Base-by-base conservation (phyloP, 768 basidiomycete genomes). In the Guyanaporus albipodus region DNA sequence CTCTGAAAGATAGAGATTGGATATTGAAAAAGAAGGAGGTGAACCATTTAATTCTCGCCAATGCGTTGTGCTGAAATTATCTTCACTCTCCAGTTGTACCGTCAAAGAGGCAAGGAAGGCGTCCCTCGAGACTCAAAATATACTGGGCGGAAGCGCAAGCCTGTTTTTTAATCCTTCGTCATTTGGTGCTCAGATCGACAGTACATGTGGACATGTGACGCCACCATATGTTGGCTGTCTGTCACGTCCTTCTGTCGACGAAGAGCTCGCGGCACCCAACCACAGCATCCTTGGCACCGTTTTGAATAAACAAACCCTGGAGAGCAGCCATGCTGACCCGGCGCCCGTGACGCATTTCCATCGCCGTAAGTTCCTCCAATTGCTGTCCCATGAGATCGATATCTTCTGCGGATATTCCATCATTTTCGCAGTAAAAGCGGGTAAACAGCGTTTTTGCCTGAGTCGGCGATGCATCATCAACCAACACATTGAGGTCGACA, bases 11-110 rank as follows among this genome's bases (percentile, higher is more conserved):
- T 60, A 83, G 74, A 62, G 90, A 95, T 52, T 99, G 93, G 93
- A 92, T 98, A 50, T 61, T 96, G 59, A 87, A 83, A 71, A 99
- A 99, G 74, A 99, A 99, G 78, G 89, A 95, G 77, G 92, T 87
- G 51, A 45, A 76, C 26, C 15, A 28, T 27, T 41, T 58, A 7
- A 8, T 47, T 18, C 28, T 44, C 39, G 3, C n/a, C 24, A 22
- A 40, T 26, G 10, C 38, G 23, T 53, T 19, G 32, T 15, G 10
- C 35, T 56, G 31, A 55, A 19, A 28, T 24, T 19, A 27, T 29
- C 12, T 35, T 24, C 11, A 36, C 18, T 28, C 46, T 11, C n/a
- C 52, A 91, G 89, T 66, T 92, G 15, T 92, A 92, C 62, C 82
- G 90, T 39, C 79, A 81, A 70, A 77, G 89, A 50, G 91, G 90